Evolutionary conservation across 805 yeast genomes (phyloP), one percentile per base, ranked within the genome.

Genomic region (Candida montana): DNA sequence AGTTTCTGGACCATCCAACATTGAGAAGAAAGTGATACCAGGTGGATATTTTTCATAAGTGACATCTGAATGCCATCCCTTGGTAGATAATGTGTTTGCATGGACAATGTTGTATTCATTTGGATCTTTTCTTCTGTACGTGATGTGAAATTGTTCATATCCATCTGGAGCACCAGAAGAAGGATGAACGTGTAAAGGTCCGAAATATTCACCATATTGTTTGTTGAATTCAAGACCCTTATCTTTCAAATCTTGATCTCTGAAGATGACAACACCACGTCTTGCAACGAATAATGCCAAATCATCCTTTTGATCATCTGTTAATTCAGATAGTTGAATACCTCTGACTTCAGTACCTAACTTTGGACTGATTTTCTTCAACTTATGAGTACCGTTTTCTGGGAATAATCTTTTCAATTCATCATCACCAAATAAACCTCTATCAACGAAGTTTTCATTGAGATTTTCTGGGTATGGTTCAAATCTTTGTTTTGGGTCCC

Each of bases 41-140:
- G 90, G 84, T 7, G 89, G 83, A 58, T 80, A 86, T 44, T 70
- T 69, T 59, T 83, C 90, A 58, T 80, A 83, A 26, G 86, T 74
- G 31, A 81, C 83, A 58, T 83, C 93, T 4, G 85, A 74, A 61
- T 83, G 91, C 84, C 85, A 83, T 7, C 57, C 58, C 21, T 55
- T 46, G 4, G 58, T 47, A 6, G 56, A 41, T 6, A 49, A 37
- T 9, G 46, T 45, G 28, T 59, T 52, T 3, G 44, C 50, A 40
- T 59, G 60, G 10, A 53, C 59, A 27, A 52, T 58, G 39, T 48
- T 39, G 45, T 59, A 60, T 44, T 60, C 65, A 7, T 53, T 47
- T 38, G 65, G 56, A 44, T 63, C 66, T 35, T 67, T 64, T 36
- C 70, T 62, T 35, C 83, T 68, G 59, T 75, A 79, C 17, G 80